Evolutionary conservation across 2,329 filamentous ascomycete genomes (phyloP), one percentile per base, ranked within the genome.

Genomic region (Cercospora sp.): DNA sequence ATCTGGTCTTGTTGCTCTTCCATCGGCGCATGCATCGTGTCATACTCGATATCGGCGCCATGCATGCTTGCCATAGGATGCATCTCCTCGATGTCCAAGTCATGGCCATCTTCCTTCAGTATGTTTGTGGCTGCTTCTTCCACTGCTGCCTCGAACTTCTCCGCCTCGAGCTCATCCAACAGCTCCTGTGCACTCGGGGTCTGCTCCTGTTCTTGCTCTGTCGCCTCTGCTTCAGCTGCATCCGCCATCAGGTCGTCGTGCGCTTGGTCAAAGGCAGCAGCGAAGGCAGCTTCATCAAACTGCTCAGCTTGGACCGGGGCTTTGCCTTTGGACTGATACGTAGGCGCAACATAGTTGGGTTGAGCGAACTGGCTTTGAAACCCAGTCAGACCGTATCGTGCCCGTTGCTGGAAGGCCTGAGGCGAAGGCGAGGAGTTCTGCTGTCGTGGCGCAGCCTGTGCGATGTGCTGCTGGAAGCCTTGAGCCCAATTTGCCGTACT

Each of bases 251-350:
- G 77, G 58, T 83, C 80, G 60, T 80, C 77, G 57, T 80, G 77
- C 23, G 81, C 82, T 66, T 81, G 79, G 51, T 84, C 83, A 72
- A 87, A 88, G 2, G 86, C 85, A 59, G 80, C 76, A 60, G 83
- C 85, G 70, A 88, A 87, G 16, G 85, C 86, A 20, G 82, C 85
- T 45, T 87, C 84, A 65, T 87, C 84, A 66, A 85, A 86, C 9
- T 77, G 73, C 18, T 82, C 80, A 1, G 64, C 67, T 61, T 78
- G 74, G 31, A 79, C 79, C 7, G 74, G 67, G 64, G 77, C 74
- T 64, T 77, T 77, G 36, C 76, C 76, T 53, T 77, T 77, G 20
- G 71, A 70, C 51, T 74, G 72, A 16, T 64, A 28, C 13, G 51
- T 20, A 13, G 58, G 61, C 23, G 68, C 64, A 18, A 66, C 57